These are phyloP conservation scores for Pyronema domesticum DNA, from an alignment of 495 filamentous ascomycete species.

Conservation along the genomic window DNA sequence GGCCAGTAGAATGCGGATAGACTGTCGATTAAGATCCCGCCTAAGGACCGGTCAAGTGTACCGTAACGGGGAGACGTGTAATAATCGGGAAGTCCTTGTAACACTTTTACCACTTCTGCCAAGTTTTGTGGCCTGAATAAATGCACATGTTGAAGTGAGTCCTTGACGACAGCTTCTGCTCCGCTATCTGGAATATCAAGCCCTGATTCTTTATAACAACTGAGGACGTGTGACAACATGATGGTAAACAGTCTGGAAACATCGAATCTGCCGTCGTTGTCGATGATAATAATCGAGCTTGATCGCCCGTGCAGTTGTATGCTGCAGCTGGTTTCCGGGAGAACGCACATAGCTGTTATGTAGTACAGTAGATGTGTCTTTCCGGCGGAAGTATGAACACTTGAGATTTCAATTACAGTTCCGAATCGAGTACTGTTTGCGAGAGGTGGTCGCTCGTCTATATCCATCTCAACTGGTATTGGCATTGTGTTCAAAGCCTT, in stretches of 20 bases:
- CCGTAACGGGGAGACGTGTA: neutral
- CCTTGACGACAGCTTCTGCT: neutral
- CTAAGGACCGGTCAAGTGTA: neutral
- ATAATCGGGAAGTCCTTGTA: constrained; percentile 1
- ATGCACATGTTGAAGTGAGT: constrained; percentile 6
- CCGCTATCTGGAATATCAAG: neutral
- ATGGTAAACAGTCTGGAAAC: neutral
- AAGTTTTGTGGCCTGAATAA: constrained; percentile 2
- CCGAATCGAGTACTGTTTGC: neutral
- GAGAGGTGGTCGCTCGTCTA: neutral
- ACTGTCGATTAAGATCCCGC: neutral
- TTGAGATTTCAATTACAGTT: neutral
- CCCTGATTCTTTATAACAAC: neutral
- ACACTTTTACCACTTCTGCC: constrained; percentile 1
- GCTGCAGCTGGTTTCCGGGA: neutral
- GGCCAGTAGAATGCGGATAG: constrained; percentile 3
- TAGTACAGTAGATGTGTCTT: constrained; percentile 7
- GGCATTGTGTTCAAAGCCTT: neutral
- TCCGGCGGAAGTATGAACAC: constrained; percentile 1
- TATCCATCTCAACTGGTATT: neutral
- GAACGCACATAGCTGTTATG: neutral
- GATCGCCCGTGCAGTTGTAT: neutral
- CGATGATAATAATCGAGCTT: constrained; percentile 2
- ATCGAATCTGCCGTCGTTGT: constrained; percentile 6
- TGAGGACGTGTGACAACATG: neutral